Base-by-base conservation (phyloP, 768 basidiomycete genomes). In the Steccherinum ochraceum region DNA sequence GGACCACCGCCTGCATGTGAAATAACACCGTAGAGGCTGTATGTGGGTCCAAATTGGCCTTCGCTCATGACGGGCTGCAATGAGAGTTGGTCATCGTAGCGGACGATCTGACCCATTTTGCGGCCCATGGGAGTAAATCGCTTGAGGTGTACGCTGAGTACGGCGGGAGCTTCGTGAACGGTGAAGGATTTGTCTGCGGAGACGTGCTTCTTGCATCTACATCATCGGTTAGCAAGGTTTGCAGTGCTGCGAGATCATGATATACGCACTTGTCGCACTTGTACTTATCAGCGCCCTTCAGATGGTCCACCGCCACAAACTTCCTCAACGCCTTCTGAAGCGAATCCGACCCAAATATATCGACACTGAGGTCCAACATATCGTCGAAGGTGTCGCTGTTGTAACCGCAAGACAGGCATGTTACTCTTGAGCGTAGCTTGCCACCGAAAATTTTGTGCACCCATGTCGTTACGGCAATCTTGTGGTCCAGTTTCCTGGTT, bases 351-450 rank as follows among this genome's bases (percentile, higher is more conserved):
- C 78, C 80, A 53, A 80, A 74, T 52, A 98, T 88, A 65, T 98
- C 96, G 54, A 99, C 72, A 63, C 90, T 93, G 48, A 99, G 77
- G 69, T 99, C 96, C 48, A 98, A 76, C 61, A 94, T 89, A 57
- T 85, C 81, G 74, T 99, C 96, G 64, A 93, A 94, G 2, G 96
- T 99, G 69, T 99, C 96, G 66, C 90, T 93, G 62, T 90, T 88
- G 67, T 93, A 72, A 5, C 75, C 71, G 67, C 96, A 99, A 53
- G 78, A 77, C 24, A 71, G 69, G 68, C 96, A 98, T 16, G 81
- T 82, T 48, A 99, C 95, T 23, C 96, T 79, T 7, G 94, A 97
- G 20, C 94, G 88, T 41, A 97, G 70, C 49, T 79, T 80, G 18
- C 96, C 96, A 46, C 94, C 96, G 65, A 98, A 99, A 21, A 97